Conservation (phyloP, 345 rosid species). For the Salix exigua region DNA sequence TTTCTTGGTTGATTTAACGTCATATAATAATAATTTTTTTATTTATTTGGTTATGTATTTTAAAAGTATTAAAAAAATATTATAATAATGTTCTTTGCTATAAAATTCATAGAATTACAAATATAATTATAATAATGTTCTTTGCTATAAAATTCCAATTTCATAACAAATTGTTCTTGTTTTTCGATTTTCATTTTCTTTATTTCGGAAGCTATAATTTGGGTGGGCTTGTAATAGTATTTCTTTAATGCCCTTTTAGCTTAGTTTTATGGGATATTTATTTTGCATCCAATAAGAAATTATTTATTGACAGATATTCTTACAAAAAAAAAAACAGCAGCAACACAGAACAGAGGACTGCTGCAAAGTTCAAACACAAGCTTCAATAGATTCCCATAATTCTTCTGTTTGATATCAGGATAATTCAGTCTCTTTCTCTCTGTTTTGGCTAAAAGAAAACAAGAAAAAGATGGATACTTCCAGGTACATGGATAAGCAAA, state of each 20-base stretch:
- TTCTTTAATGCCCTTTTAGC: not conserved
- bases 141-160: no score
- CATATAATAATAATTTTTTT: no score
- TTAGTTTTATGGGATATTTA: not conserved
- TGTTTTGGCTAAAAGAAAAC: not conserved
- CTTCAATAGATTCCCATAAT: not conserved
- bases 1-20: no score
- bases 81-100: no score
- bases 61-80: no score
- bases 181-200: no score
- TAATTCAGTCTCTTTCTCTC: not conserved
- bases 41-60: no score
- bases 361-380: not conserved
- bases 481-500: slow-evolving; percentile 35
- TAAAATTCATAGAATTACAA: no score
- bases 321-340: not conserved
- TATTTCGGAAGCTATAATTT: no score
- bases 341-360: no score
- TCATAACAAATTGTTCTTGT: no score
- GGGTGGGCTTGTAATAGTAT: not conserved
- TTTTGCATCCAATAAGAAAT: not conserved
- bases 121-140: no score
- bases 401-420: not conserved
- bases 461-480: slow-evolving; percentile 28
- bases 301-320: not conserved